A percentile compares a stretch with the other conserved stretches of the same genome.
Conservation (phyloP, 73 alveolate genomes). For the Tetrahymena elliotti region DNA sequence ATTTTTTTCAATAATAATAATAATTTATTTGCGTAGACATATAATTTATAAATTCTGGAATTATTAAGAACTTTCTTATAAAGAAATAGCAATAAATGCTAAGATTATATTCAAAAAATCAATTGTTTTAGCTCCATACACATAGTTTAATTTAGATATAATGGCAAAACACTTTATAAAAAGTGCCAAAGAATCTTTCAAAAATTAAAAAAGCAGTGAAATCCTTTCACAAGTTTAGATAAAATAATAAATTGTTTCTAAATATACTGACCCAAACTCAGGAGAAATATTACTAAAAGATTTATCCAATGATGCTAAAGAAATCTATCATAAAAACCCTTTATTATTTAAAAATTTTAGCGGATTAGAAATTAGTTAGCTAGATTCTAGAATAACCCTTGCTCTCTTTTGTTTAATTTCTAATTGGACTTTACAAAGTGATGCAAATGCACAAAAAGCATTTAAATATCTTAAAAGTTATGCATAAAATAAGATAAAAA, state of each 20-base stretch:
- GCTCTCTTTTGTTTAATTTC: neutral
- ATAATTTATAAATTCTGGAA: neutral
- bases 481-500: neutral
- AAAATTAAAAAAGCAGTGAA: neutral
- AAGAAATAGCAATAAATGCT: neutral
- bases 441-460: neutral
- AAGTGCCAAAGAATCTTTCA: neutral
- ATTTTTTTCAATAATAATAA: neutral
- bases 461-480: neutral
- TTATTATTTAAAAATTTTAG: neutral
- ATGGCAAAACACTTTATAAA: neutral
- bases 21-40: neutral
- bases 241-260: neutral
- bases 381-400: neutral
- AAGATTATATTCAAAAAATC: neutral
- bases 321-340: neutral
- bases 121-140: neutral
- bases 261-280: neutral
- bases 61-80: neutral
- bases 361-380: neutral
- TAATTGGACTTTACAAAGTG: neutral
- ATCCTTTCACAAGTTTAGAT: neutral
- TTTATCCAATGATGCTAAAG: neutral
- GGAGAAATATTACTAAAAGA: neutral
- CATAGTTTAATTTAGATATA: neutral